Base-by-base conservation (phyloP, 1,284 basidiomycete genomes). In the Malassezia psittaci region DNA sequence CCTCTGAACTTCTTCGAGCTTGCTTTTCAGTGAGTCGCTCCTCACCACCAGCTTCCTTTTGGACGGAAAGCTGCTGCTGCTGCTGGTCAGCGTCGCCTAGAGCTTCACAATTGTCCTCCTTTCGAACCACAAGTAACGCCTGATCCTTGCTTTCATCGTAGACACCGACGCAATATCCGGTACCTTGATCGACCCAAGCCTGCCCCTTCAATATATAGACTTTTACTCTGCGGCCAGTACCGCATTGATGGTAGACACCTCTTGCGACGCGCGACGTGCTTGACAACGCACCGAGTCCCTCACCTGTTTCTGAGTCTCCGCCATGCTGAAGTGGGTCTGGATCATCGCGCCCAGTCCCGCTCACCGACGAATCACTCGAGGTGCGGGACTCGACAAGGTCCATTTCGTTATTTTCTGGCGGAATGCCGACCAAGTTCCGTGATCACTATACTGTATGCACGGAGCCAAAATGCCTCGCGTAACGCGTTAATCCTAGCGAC, bases 81-180 rank as follows among this genome's bases (percentile, higher is more conserved):
- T 16, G 62, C 59, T 33, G 61, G 61, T 29, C 24, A 10, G 63
- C 58, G 32, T 61, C 59, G 15, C 63, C 65, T n/a, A 69, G 52
- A 40, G 66, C 63, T 37, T 66, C 61, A 35, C 69, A 72, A 32
- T 52, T 59, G 39, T 69, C 68, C 49, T 74, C 72, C 40, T 54
- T 58, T 16, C 70, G 63, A 5, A 65, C 69, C 5, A 73, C 72
- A 9, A 74, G 51, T 18, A 74, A 57, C 9, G 72, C 72, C 52
- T 71, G 66, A 51, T 73, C 72, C 16, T 61, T 57, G 5, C 51
- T 59, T 48, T 74, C 70, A 48, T 74, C 67, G 51, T 74, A 74
- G 33, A 74, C 72, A 35, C 72, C 70, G 1, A 70, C 72, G 44
- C 72, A 74, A 48, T 69, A 74, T 35, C 72, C 72, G 9, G 72